Evolutionary conservation across 805 yeast genomes (phyloP), one percentile per base, ranked within the genome.

Genomic region (Saccharomycopsis amapae): DNA sequence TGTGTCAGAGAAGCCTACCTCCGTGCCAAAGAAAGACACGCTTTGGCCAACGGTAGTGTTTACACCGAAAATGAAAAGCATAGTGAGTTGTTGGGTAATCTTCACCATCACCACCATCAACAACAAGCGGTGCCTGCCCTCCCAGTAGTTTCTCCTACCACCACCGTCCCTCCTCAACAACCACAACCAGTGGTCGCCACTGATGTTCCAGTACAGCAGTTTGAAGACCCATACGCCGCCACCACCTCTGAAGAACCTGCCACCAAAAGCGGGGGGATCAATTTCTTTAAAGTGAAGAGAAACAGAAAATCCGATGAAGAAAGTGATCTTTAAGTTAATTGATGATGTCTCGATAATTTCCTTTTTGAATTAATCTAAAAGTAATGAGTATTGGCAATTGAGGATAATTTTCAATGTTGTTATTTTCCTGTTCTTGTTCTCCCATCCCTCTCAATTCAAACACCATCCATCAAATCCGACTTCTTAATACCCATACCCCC

Each of bases 261-360:
- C 13, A 32, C 46, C 18, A 47, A 41, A 42, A 44, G 49, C 23
- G 46, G 50, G 18, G 48, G 50, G 5, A 51, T 51, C 31, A 51
- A 48, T 31, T 51, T 51, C 31, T 45, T 48, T 33, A 51, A 48
- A 20, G 37, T 51, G 12, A 51, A 40, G 35, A 48, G 54, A 48
- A 45, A 51, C 23, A 44, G 47, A 40, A 45, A 42, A 22, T 30
- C 43, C 12, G 54, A 51, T 30, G 53, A 49, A 32, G 53, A 52
- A 30, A 34, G 38, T n/a, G 38, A 34, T 34, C n/a, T 28, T 13
- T 28, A 28, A 15, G 2, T 15, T 13, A 28, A 13, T n/a, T n/a
- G n/a, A n/a, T n/a, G n/a, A n/a, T n/a, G n/a, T n/a, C n/a, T n/a
- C n/a, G n/a, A n/a, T n/a, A n/a, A n/a, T n/a, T n/a, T n/a, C n/a